A percentile compares a stretch with the other conserved stretches of the same genome.
These are phyloP conservation scores for Nakazawaea ishiwadae DNA, from an alignment of 805 yeast species.

Conservation along the genomic window DNA sequence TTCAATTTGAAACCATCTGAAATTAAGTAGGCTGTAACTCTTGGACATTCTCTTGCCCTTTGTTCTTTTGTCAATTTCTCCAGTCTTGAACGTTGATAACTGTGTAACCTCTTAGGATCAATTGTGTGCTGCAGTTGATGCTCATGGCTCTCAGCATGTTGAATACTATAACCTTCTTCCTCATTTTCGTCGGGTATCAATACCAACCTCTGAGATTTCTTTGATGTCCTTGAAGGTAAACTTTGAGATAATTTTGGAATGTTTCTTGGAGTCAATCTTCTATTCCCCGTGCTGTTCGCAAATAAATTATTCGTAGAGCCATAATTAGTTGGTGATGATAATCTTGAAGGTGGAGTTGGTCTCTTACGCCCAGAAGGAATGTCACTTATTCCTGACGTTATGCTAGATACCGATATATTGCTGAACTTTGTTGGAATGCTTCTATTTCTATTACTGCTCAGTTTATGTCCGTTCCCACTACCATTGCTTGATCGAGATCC, in stretches of 20 bases:
- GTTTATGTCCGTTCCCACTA: slow-evolving; percentile 5
- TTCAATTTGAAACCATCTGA: slow-evolving; percentile 76
- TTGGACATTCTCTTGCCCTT: slow-evolving; percentile 59
- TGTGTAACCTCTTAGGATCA: slow-evolving; percentile 13
- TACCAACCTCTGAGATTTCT: slow-evolving; percentile 80
- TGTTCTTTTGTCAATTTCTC: slow-evolving; percentile 56
- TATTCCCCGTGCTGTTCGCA: slow-evolving; percentile 4
- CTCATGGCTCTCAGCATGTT: slow-evolving; percentile 3
- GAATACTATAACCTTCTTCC: slow-evolving; percentile 9
- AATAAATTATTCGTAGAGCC: slow-evolving; percentile 3
- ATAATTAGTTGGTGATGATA: not conserved
- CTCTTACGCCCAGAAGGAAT: slow-evolving; percentile 70
- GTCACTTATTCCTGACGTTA: slow-evolving; percentile 75
- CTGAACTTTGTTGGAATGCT: slow-evolving; percentile 42
- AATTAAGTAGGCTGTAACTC: slow-evolving; percentile 90
- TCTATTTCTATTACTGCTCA: not conserved
- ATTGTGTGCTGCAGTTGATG: slow-evolving; percentile 15
- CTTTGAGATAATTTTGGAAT: slow-evolving; percentile 49
- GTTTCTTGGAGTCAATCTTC: slow-evolving; percentile 19
- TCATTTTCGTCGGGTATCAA: slow-evolving; percentile 66
- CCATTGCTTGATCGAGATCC: slow-evolving; percentile 13
- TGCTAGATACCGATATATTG: slow-evolving; percentile 75
- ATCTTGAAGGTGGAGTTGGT: slow-evolving; percentile 21
- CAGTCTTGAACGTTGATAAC: slow-evolving; percentile 32
- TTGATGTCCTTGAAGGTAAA: slow-evolving; percentile 73